Percentiles rank a stretch among this genome's conserved stretches.
These are phyloP conservation scores for Meira nashicola DNA, from an alignment of 1,284 basidiomycete genomes.

Conservation along the genomic window DNA sequence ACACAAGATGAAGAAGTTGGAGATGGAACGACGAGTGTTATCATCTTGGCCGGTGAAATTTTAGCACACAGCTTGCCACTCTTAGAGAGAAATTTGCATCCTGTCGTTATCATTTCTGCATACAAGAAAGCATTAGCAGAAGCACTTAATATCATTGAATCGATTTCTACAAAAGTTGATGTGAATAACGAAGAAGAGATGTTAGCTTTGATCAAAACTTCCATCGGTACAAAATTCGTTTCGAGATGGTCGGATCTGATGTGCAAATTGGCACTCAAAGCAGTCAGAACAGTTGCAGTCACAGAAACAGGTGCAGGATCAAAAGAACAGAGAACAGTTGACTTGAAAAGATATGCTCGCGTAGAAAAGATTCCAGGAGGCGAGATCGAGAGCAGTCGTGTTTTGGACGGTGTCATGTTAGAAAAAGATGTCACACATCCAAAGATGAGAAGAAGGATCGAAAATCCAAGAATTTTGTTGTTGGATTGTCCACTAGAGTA, in stretches of 20 bases:
- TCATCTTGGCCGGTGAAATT: slow-evolving; percentile 97
- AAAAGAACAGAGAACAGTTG: slow-evolving; percentile 68
- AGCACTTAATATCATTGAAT: slow-evolving; percentile 79
- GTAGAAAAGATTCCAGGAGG: slow-evolving; percentile 97
- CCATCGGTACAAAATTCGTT: slow-evolving; percentile 98
- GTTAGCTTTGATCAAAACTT: slow-evolving; percentile 94
- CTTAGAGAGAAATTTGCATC: slow-evolving; percentile 93
- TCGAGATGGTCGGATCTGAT: slow-evolving; percentile 94
- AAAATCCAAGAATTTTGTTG: slow-evolving; percentile 80
- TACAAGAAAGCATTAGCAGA: slow-evolving; percentile 93
- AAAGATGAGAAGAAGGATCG: slow-evolving; percentile 87
- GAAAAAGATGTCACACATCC: slow-evolving; percentile 99
- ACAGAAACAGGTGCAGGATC: slow-evolving; percentile 55
- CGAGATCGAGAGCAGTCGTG: slow-evolving; percentile 86
- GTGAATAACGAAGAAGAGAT: slow-evolving; percentile 81
- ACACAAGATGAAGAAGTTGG: slow-evolving; percentile 99
- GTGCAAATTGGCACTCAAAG: slow-evolving; percentile 88
- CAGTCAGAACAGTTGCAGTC: slow-evolving; percentile 74
- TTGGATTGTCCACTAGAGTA: slow-evolving; percentile 97
- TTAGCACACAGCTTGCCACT: slow-evolving; percentile 89
- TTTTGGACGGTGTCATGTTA: slow-evolving; percentile 87
- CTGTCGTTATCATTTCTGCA: slow-evolving; percentile 95
- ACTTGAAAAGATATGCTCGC: slow-evolving; percentile 94
- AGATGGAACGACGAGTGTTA: slow-evolving; percentile 94
- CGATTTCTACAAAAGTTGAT: slow-evolving; percentile 85